Conservation (phyloP, 2,329 filamentous ascomycete genomes). For the Trichoderma lentiforme region DNA sequence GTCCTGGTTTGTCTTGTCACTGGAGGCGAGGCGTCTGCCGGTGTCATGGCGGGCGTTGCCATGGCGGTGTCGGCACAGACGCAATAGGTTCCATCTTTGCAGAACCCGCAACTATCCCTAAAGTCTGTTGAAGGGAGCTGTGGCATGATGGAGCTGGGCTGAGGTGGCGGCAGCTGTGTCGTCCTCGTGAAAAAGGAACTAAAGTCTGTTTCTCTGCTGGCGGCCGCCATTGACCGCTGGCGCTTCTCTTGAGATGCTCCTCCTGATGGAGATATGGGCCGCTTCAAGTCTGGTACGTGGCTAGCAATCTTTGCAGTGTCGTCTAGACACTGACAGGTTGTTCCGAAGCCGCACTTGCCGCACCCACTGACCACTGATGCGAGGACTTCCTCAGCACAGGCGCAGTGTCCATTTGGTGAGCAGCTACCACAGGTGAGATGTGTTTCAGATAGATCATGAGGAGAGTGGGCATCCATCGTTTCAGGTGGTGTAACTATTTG, state of each 20-base stretch:
- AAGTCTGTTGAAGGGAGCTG: conserved; percentile 40
- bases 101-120: conserved; percentile 76
- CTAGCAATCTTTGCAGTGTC: conserved; percentile 54
- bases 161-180: conserved; percentile 27
- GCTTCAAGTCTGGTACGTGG: conserved; percentile 41
- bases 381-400: conserved; percentile 58
- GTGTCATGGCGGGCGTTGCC: conserved; percentile 39
- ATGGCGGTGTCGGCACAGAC: conserved; percentile 66
- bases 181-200: conserved; percentile 60
- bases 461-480: conserved; percentile 30
- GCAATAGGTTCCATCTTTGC: conserved; percentile 76
- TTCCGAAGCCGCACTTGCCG: conserved; percentile 60
- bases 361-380: conserved; percentile 57
- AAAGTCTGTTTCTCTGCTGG: conserved; percentile 69
- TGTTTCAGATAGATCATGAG: conserved; percentile 30
- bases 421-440: conserved; percentile 55
- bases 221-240: conserved; percentile 48
- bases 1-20: conserved; percentile 51
- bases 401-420: conserved; percentile 50
- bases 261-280: conserved; percentile 46
- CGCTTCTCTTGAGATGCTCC: conserved; percentile 52
- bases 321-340: conserved; percentile 62
- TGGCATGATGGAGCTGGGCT: conserved; percentile 25
- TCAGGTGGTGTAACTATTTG: conserved; percentile 57
- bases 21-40: conserved; percentile 39